Evolutionary conservation across 2,329 filamentous ascomycete species (phyloP).

Genomic region (Diaporthe humulicola): DNA sequence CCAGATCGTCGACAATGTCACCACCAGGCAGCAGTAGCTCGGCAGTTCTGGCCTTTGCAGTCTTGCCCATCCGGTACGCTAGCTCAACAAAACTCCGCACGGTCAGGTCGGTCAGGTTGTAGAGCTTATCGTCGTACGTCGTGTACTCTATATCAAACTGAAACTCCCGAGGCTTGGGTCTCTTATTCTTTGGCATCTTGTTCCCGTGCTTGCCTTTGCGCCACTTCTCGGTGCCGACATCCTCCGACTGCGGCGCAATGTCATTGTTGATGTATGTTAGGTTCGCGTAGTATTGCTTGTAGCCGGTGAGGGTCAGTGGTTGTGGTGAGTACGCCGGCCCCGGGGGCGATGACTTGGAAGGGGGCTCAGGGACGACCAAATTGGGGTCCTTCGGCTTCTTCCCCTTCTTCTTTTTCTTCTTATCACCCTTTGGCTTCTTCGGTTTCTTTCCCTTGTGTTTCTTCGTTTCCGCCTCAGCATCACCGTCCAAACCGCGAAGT

Average conservation of each 20-base stretch:
- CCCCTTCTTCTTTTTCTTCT: slow-evolving; percentile 57
- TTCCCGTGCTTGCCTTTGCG: slow-evolving; percentile 73
- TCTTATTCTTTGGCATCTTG: slow-evolving; percentile 66
- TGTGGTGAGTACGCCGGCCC: slow-evolving; percentile 94
- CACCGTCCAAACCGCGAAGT: slow-evolving; percentile 43
- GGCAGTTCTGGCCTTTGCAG: slow-evolving; percentile 44
- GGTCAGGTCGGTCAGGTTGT: slow-evolving; percentile 84
- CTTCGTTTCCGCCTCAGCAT: slow-evolving; percentile 46
- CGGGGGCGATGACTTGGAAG: slow-evolving; percentile 78
- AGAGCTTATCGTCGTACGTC: slow-evolving; percentile 82
- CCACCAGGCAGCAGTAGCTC: slow-evolving; percentile 20
- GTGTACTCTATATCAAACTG: slow-evolving; percentile 87
- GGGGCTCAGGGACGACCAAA: slow-evolving; percentile 77
- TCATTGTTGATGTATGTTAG: slow-evolving; percentile 90
- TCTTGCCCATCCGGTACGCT: slow-evolving; percentile 80
- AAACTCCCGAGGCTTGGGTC: slow-evolving; percentile 74
- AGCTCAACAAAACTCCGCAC: slow-evolving; percentile 84
- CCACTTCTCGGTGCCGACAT: slow-evolving; percentile 61
- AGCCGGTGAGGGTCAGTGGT: slow-evolving; percentile 81
- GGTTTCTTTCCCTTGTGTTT: slow-evolving; percentile 43
- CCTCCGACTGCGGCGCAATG: slow-evolving; percentile 52
- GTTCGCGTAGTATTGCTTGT: slow-evolving; percentile 94
- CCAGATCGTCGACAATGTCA: slow-evolving; percentile 33
- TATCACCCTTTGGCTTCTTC: slow-evolving; percentile 50
- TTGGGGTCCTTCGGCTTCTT: slow-evolving; percentile 67